phyloP scores from a whole-genome alignment of 306 rosid species.

The Ceratonia siliqua region DNA sequence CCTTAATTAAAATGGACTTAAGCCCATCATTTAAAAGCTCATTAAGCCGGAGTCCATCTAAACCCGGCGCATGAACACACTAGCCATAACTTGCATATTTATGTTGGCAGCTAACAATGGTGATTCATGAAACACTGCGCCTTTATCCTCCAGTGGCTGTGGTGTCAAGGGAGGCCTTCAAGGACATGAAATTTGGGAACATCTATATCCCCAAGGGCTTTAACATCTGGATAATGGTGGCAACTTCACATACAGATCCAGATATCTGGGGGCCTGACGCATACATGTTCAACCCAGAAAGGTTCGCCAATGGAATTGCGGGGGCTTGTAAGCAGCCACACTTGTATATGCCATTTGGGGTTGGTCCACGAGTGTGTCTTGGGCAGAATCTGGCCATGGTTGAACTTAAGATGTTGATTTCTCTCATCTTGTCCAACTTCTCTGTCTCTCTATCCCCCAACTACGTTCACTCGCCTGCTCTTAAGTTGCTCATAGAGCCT shows the following conservation, averaged over 20 bases:
- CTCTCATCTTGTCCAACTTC: conserved; percentile 48
- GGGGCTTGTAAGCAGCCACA: conserved; percentile 42
- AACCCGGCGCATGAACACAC: no score
- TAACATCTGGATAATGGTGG: conserved; percentile 22
- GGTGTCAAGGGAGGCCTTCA: conserved; percentile 26
- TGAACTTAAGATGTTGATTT: conserved; percentile 40
- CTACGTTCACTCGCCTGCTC: conserved; percentile 38
- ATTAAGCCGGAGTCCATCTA: no score
- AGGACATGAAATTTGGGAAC: conserved; percentile 35
- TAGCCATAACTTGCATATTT: neutral
- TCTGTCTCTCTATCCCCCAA: conserved; percentile 43
- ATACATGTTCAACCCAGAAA: conserved; percentile 37
- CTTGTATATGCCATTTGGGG: conserved; percentile 42
- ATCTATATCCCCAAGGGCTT: conserved; percentile 31
- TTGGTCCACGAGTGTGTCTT: conserved; percentile 45
- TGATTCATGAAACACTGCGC: conserved; percentile 39
- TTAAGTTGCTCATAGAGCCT: conserved; percentile 36
- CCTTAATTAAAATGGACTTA: no score
- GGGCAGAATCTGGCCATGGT: conserved; percentile 41
- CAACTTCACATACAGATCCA: conserved; percentile 31
- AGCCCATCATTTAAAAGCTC: no score
- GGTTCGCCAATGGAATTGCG: conserved; percentile 36
- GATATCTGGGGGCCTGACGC: conserved; percentile 39
- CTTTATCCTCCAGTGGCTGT: conserved; percentile 34
- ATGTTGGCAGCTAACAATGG: conserved; percentile 37